Conservation (phyloP, 2,329 filamentous ascomycete species). For the Elsinoe perseae region DNA sequence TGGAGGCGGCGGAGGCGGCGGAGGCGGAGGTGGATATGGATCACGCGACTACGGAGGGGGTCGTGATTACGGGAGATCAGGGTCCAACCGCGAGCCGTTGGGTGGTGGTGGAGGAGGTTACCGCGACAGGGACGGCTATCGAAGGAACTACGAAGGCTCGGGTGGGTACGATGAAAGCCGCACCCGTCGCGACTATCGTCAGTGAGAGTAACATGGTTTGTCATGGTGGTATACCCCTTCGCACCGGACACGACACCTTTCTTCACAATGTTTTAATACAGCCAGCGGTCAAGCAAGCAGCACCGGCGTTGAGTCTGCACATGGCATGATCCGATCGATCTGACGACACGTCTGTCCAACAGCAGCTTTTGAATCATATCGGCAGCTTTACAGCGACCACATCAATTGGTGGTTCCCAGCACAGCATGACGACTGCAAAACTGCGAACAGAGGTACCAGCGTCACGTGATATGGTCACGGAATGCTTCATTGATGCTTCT, state of each 20-base stretch:
- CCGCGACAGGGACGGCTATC: slow-evolving; percentile 43
- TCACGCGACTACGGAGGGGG: slow-evolving; percentile 31
- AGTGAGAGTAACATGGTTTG: slow-evolving; percentile 3
- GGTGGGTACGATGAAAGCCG: slow-evolving; percentile 65
- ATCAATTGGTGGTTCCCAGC: background rate
- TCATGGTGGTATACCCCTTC: slow-evolving; percentile 12
- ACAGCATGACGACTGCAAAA: background rate
- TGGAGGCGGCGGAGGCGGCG: slow-evolving; percentile 28
- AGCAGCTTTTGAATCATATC: background rate
- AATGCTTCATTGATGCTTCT: background rate
- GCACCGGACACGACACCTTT: background rate
- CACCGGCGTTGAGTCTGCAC: background rate
- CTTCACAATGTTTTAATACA: slow-evolving; percentile 6
- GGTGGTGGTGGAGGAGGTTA: slow-evolving; percentile 50
- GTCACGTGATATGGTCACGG: background rate
- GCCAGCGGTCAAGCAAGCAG: background rate
- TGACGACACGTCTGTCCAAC: background rate
- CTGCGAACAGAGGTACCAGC: background rate
- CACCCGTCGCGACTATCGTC: slow-evolving; percentile 52
- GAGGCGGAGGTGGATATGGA: slow-evolving; percentile 31
- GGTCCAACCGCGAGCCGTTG: slow-evolving; percentile 64
- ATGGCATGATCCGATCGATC: background rate
- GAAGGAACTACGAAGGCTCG: slow-evolving; percentile 61
- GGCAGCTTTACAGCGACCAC: background rate
- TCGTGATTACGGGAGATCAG: slow-evolving; percentile 54